phyloP scores from a whole-genome alignment of 2,329 filamentous ascomycete genomes.

The Drechslerella stenobrocha region DNA sequence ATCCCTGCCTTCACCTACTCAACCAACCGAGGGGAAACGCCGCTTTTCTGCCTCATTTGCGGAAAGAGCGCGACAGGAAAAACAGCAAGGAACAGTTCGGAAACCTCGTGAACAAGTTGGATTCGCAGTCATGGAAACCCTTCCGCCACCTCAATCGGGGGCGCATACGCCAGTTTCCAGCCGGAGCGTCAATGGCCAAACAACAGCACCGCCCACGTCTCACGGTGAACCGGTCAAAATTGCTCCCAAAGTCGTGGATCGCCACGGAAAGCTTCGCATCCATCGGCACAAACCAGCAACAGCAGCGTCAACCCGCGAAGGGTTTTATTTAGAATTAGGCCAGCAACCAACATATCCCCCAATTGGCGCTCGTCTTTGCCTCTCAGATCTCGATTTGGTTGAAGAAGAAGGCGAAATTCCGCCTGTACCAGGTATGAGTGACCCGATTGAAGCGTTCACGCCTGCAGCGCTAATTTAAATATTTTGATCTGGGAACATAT shows the following conservation, averaged over 20 bases:
- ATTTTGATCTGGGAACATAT: slow-evolving; percentile 5
- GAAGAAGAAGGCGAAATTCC: slow-evolving; percentile 35
- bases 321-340: slow-evolving; percentile 29
- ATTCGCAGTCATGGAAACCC: slow-evolving; percentile 41
- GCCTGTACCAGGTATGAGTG: slow-evolving; percentile 51
- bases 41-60: slow-evolving; percentile 44
- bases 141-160: slow-evolving; percentile 34
- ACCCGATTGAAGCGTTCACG: neutral
- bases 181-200: slow-evolving; percentile 36
- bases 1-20: slow-evolving; percentile 28
- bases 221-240: slow-evolving; percentile 29
- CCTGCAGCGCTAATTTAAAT: neutral
- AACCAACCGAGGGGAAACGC: slow-evolving; percentile 33
- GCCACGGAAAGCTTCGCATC: slow-evolving; percentile 23
- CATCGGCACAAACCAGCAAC: slow-evolving; percentile 18
- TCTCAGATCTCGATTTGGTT: slow-evolving; percentile 27
- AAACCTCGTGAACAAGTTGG: slow-evolving; percentile 37
- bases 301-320: slow-evolving; percentile 12
- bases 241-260: slow-evolving; percentile 31
- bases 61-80: slow-evolving; percentile 42
- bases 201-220: slow-evolving; percentile 5
- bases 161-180: slow-evolving; percentile 25
- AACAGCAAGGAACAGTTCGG: slow-evolving; percentile 37
- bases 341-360: slow-evolving; percentile 27
- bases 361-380: slow-evolving; percentile 30